Percentiles rank a stretch among this genome's conserved stretches.
Conservation (phyloP, 2,329 filamentous ascomycete genomes). For the Decorospora gaudefroyi region DNA sequence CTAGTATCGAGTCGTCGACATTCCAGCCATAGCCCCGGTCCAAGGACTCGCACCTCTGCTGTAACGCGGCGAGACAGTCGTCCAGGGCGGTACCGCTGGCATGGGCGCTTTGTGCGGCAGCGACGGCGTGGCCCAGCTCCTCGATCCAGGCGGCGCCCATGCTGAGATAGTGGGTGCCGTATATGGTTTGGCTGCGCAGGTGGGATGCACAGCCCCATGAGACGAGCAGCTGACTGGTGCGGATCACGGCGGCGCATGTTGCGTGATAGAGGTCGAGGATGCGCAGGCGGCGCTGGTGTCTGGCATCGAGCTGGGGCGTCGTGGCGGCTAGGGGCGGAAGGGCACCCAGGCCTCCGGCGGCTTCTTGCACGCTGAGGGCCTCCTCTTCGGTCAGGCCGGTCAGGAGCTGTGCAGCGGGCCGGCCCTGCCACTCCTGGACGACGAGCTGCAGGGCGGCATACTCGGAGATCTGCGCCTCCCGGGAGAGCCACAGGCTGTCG, state of each 20-base stretch:
- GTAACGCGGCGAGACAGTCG: conserved; percentile 55
- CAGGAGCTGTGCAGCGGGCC: conserved; percentile 72
- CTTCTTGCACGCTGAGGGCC: conserved; percentile 73
- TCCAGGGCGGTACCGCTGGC: conserved; percentile 31
- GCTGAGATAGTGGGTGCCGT: conserved; percentile 36
- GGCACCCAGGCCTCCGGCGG: conserved; percentile 65
- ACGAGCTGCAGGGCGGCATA: conserved; percentile 78
- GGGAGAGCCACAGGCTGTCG: conserved; percentile 84
- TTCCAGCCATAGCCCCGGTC: conserved; percentile 54
- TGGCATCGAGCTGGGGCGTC: conserved; percentile 60
- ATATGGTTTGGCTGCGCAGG: conserved; percentile 35
- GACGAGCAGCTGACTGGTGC: conserved; percentile 45
- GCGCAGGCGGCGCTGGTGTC: conserved; percentile 66
- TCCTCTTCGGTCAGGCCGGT: conserved; percentile 77
- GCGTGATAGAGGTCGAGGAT: conserved; percentile 72
- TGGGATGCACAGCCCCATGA: conserved; percentile 39
- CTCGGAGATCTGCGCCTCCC: conserved; percentile 76
- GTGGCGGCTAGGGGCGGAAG: conserved; percentile 39
- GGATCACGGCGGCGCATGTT: conserved; percentile 64
- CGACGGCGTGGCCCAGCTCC: conserved; percentile 38
- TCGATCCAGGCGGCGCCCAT: conserved; percentile 41
- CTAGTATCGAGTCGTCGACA: conserved; percentile 55
- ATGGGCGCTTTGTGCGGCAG: conserved; percentile 40
- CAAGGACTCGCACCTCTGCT: conserved; percentile 55
- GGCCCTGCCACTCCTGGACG: conserved; percentile 80